phyloP scores from a whole-genome alignment of 2,329 filamentous ascomycete genomes.

The Ceratocystis lukuohia region DNA sequence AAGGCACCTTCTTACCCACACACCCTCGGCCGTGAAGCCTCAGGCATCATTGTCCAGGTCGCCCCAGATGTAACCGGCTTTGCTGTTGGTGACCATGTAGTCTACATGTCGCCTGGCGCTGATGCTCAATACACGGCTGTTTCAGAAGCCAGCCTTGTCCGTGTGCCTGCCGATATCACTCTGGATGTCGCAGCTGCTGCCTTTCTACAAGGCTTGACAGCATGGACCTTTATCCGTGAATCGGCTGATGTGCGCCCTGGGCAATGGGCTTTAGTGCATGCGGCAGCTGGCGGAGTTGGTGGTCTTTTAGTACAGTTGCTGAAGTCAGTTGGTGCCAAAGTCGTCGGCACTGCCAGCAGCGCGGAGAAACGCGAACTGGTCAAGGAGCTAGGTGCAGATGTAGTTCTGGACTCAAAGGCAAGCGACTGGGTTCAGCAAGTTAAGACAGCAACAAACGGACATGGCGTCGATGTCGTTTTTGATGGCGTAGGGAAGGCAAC shows the following conservation, averaged over 20 bases:
- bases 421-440: slow-evolving; percentile 48
- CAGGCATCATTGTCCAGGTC: slow-evolving; percentile 53
- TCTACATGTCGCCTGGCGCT: slow-evolving; percentile 44
- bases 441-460: slow-evolving; percentile 54
- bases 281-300: slow-evolving; percentile 72
- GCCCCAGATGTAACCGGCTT: slow-evolving; percentile 43
- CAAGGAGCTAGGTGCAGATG: slow-evolving; percentile 54
- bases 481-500: slow-evolving; percentile 78
- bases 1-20: slow-evolving; percentile 43
- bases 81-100: slow-evolving; percentile 55
- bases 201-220: slow-evolving; percentile 72
- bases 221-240: slow-evolving; percentile 65
- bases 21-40: slow-evolving; percentile 66
- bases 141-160: slow-evolving; percentile 40
- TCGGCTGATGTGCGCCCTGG: slow-evolving; percentile 60
- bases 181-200: slow-evolving; percentile 53
- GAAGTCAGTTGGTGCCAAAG: slow-evolving; percentile 55
- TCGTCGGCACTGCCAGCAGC: slow-evolving; percentile 68
- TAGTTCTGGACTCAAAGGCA: slow-evolving; percentile 39
- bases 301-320: slow-evolving; percentile 64
- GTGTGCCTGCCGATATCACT: slow-evolving; percentile 49
- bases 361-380: slow-evolving; percentile 60
- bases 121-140: slow-evolving; percentile 47
- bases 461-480: slow-evolving; percentile 65
- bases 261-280: slow-evolving; percentile 74